Evolutionary conservation across 306 rosid species (phyloP).

Genomic region (Macrotyloma uniflorum): DNA sequence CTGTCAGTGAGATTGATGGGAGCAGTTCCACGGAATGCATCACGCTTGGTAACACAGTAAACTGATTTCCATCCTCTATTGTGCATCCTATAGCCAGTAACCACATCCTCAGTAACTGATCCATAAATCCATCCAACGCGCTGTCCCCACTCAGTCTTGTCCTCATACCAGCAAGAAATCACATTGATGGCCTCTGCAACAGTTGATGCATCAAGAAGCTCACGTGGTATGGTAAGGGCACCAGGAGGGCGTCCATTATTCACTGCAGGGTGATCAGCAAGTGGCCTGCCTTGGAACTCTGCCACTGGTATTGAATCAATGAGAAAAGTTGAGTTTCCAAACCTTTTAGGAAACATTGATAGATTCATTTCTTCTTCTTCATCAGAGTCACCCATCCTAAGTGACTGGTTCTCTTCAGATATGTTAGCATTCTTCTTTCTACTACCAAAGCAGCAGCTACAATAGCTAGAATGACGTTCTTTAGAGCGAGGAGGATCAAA

Average conservation of each 20-base stretch:
- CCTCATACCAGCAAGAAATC: constrained; percentile 98
- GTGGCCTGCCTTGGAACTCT: constrained; percentile 97
- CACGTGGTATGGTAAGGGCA: constrained; percentile 81
- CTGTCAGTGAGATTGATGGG: constrained; percentile 95
- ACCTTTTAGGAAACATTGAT: constrained; percentile 76
- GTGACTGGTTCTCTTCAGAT: constrained; percentile 74
- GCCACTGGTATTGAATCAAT: constrained; percentile 95
- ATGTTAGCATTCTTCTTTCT: constrained; percentile 57
- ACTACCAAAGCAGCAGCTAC: constrained; percentile 50
- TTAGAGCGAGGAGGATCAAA: constrained; percentile 94
- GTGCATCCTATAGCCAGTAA: constrained; percentile 97
- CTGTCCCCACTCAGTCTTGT: constrained; percentile 95
- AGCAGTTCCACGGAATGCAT: constrained; percentile 96
- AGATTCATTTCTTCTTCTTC: constrained; percentile 76
- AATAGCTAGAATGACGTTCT: constrained; percentile 71
- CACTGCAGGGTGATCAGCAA: constrained; percentile 97
- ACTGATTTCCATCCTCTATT: constrained; percentile 97
- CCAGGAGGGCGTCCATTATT: constrained; percentile 94
- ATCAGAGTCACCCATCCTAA: constrained; percentile 86
- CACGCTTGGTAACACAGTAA: constrained; percentile 93
- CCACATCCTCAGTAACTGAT: constrained; percentile 97
- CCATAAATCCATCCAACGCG: constrained; percentile 99
- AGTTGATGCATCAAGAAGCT: constrained; percentile 88
- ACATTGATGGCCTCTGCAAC: constrained; percentile 98
- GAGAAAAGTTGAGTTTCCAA: constrained; percentile 90